These are phyloP conservation scores for Wallacemonas sp. DNA, from an alignment of 208 protist genomes.

Conservation along the genomic window DNA sequence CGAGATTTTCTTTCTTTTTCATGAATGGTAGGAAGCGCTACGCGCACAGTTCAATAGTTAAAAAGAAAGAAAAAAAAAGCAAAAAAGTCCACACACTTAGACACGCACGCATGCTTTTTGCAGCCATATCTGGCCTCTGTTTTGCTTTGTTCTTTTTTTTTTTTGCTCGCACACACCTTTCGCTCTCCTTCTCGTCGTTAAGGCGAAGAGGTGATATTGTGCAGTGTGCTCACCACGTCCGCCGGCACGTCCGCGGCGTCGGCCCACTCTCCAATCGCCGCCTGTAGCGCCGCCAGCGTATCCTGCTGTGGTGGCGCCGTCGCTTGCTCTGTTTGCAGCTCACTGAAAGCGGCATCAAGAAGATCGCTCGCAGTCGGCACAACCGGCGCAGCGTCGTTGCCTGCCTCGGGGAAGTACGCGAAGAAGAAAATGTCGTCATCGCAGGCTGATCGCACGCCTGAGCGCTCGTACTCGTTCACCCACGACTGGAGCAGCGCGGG, in stretches of 20 bases:
- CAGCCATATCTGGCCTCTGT: no score
- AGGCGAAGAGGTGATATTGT: not conserved
- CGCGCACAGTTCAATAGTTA: no score
- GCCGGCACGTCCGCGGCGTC: conserved; percentile 8
- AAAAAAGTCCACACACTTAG: no score
- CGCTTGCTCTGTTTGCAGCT: conserved; percentile 19
- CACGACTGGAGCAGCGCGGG: conserved; percentile 18
- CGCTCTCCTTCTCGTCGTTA: not conserved
- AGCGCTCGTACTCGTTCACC: conserved; percentile 29
- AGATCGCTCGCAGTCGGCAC: conserved; percentile 21
- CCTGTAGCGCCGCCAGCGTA: not conserved
- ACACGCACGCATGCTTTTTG: no score
- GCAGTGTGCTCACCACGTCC: not conserved
- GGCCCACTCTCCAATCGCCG: conserved; percentile 4
- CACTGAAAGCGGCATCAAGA: conserved; percentile 31
- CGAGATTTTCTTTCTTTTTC: no score
- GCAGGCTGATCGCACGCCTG: conserved; percentile 7
- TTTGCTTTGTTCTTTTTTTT: not conserved
- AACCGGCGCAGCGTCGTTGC: not conserved
- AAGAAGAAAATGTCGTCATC: conserved; percentile 21
- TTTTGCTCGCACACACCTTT: not conserved
- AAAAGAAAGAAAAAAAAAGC: no score
- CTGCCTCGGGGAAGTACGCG: conserved; percentile 8
- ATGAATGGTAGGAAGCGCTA: no score
- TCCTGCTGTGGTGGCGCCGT: not conserved